phyloP scores from a whole-genome alignment of 169 alveolate genomes.

The Sarcocystis neurona region DNA sequence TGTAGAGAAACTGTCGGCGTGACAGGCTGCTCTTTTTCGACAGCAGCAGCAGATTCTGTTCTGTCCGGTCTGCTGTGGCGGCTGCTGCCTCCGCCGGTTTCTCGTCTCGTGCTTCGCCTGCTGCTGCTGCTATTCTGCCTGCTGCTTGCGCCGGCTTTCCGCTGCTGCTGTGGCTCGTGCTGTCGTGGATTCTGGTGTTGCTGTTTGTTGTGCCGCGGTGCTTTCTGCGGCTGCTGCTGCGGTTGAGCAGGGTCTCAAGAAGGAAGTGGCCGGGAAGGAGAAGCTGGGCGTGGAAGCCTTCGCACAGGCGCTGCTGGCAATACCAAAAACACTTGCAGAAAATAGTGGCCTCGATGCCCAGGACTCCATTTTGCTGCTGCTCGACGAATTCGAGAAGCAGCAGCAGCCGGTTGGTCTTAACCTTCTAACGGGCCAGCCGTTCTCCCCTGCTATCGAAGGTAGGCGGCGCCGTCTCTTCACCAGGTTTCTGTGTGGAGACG shows the following conservation, averaged over 20 bases:
- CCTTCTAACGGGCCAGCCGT: conserved; percentile 90
- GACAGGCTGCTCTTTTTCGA: no score
- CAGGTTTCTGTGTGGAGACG: not conserved
- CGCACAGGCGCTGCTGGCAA: conserved; percentile 93
- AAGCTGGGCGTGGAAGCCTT: conserved; percentile 95
- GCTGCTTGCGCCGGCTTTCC: not conserved
- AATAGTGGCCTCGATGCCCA: conserved; percentile 96
- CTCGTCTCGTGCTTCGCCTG: not conserved
- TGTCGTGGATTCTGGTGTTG: not conserved
- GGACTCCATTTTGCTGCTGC: conserved; percentile 77
- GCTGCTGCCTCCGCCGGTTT: no score
- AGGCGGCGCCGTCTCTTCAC: not conserved
- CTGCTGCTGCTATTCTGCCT: conserved; percentile 8
- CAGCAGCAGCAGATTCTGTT: no score
- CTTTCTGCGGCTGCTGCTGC: not conserved
- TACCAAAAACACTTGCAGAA: conserved; percentile 96
- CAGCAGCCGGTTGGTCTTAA: conserved; percentile 94
- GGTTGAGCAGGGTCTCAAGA: conserved; percentile 72
- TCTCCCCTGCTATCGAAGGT: conserved; percentile 91
- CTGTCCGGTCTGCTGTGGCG: no score
- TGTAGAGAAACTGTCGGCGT: no score
- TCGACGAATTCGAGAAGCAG: conserved; percentile 86
- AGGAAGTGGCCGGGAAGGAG: conserved; percentile 90
- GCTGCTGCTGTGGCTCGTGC: conserved; percentile 3
- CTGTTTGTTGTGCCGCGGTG: not conserved